Evolutionary conservation across 2,329 filamentous ascomycete species (phyloP), one percentile per base, ranked within the genome.

Genomic region (Raffaelea arxii): DNA sequence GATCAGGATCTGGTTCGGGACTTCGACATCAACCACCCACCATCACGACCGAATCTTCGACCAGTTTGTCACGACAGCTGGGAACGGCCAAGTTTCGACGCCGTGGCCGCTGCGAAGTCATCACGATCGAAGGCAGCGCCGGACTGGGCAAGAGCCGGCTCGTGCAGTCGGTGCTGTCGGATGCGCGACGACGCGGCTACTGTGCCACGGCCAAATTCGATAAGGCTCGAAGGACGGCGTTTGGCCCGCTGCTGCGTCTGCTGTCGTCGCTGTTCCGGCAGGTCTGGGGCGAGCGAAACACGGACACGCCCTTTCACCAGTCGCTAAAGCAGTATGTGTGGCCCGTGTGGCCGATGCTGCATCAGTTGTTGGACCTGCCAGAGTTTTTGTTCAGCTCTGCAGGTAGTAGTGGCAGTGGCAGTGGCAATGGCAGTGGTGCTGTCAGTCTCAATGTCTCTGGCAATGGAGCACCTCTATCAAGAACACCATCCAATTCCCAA

Each of bases 161-260:
- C 16, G 75, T 82, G 23, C 77, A 82, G 54, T 79, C 77, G 9
- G 74, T 82, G 5, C 68, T 82, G 37, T 66, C 73, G 3, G 79
- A 83, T 52, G 76, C 76, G 16, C 68, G 79, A 43, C 70, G 74
- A 40, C 71, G 74, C 49, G 80, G 80, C 3, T 83, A 82, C 56
- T 82, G 78, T 55, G 77, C 78, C 6, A 80, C 77, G 25, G 75
- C 79, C 36, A 83, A 83, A 56, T 83, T 83, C 49, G 80, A 84
- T 55, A 75, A 73, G 1, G 74, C 78, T 1, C 69, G 75, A 53
- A 72, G 72, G 54, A 75, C 70, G 9, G 75, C 80, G 4, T 83
- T 81, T 57, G 78, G 78, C 1, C 79, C 80, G 4, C 62, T 83
- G 35, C 68, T 83, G 23, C 81, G 77, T 59, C 62, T 83, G n/a